Conservation (phyloP, 108 stramenopile species). For the Pseudonitzschia multistriata region DNA sequence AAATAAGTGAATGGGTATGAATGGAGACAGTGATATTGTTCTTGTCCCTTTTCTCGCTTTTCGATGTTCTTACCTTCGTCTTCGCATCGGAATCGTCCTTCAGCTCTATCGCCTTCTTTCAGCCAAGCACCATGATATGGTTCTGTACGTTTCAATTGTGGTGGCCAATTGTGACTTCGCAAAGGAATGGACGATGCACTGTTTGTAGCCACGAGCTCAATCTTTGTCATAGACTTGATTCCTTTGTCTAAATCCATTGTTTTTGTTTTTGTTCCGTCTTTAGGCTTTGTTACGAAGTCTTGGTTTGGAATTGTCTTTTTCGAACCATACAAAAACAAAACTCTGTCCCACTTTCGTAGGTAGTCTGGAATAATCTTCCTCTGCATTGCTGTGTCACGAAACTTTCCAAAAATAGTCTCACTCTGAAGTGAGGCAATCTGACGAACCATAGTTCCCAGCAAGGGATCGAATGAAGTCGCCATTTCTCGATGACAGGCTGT, state of each 20-base stretch:
- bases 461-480: constrained; percentile 6
- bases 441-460: constrained; percentile 16
- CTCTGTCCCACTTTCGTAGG: constrained; percentile 16
- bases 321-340: constrained; percentile 5
- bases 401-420: constrained; percentile 35
- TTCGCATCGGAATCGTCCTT: constrained; percentile 36
- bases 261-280: neutral
- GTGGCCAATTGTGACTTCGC: constrained; percentile 1
- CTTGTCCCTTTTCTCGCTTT: neutral
- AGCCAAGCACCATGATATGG: constrained; percentile 38
- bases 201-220: neutral
- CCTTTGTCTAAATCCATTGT: neutral
- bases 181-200: neutral
- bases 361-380: constrained; percentile 12
- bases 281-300: neutral
- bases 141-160: constrained; percentile 9
- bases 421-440: constrained; percentile 30
- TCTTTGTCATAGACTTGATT: neutral
- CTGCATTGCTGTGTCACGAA: constrained; percentile 30
- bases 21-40: neutral
- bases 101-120: constrained; percentile 46
- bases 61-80: constrained; percentile 34
- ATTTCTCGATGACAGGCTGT: constrained; percentile 31
- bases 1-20: neutral
- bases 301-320: neutral